Evolutionary conservation across 345 rosid species (phyloP), one percentile per base, ranked within the genome.

Genomic region (Cardamine chenopodiifolia): DNA sequence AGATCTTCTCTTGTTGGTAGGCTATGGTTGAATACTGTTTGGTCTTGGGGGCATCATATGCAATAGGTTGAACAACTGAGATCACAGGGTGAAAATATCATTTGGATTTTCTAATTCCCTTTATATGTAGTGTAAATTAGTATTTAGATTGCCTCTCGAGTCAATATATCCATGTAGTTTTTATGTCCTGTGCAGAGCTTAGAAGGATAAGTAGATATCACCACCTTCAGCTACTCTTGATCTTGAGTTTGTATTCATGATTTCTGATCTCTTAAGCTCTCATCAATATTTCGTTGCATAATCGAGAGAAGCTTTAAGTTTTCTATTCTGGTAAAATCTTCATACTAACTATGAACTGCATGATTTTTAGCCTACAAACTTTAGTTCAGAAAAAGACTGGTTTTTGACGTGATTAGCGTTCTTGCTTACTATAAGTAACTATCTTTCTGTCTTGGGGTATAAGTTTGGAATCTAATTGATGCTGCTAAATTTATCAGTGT

Each of bases 401-500:
- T 19, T 29, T 58, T 70, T 59, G 58, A 71, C 22, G 55, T 56
- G n/a, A n/a, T n/a, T n/a, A n/a, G n/a, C n/a, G n/a, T n/a, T n/a
- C n/a, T n/a, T n/a, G n/a, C n/a, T n/a, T n/a, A n/a, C n/a, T n/a
- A n/a, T n/a, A n/a, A n/a, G n/a, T n/a, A n/a, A n/a, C n/a, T n/a
- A n/a, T n/a, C 26, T 23, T 47, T 47, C 7, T 56, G 6, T 18
- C 55, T 14, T 1, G 2, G 8, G 42, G 28, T 56, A n/a, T 56
- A 42, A 69, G 44, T 44, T 32, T 44, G 31, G 31, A 70, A 20
- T 71, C 61, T 61, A 23, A 61, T 0, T 61, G 15, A 72, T 39
- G 62, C 22, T 37, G n/a, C 54, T 37, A 26, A 19, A 62, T 53
- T 22, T 50, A 34, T 47, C 14, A 1, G 5, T 32, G 53, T 56